Evolutionary conservation across 768 basidiomycete species (phyloP), one percentile per base, ranked within the genome.

Genomic region (Podaxis carcinomalis): DNA sequence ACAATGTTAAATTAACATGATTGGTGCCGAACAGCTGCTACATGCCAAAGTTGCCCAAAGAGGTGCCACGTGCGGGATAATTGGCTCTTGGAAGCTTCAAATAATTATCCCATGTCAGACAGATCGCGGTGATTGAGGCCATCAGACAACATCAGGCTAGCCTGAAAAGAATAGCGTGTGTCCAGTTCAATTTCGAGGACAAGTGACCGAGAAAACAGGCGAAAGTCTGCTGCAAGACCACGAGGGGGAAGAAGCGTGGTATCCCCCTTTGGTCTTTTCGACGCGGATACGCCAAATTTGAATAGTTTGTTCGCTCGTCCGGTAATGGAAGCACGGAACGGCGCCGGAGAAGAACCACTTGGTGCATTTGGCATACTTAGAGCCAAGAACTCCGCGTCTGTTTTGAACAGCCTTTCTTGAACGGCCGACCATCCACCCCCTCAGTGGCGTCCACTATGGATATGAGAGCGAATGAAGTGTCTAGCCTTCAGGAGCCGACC

Each of bases 131-230:
- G 40, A 21, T 23, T 21, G 35, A 19, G 44, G 16, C 14, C 25
- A 51, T 59, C 39, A 59, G 57, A 42, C 58, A 6, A 23, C 25
- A 51, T 59, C 39, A 59, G 57, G 35, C 58, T 13, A 23, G 42
- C 28, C 40, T 46, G 28, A 19, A 19, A 39, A 47, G 51, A 21
- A 32, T 19, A 54, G 52, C 52, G 23, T 40, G 52, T 5, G 36
- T 10, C 14, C 42, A 50, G 16, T 14, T 58, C 46, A 58, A 32
- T 35, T 35, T 32, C 36, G 35, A 10, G 47, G 13, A 23, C 14
- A 28, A 39, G 23, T 58, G 57, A 51, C 25, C 49, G 23, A 50
- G 36, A 37, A 19, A 21, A 47, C 19, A 16, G 35, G 23, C 14
- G 36, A 58, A 36, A 23, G 27, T 50, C 39, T 49, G 57, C 37